Conservation (phyloP, 805 yeast genomes). For the Nakazawaea holstii region DNA sequence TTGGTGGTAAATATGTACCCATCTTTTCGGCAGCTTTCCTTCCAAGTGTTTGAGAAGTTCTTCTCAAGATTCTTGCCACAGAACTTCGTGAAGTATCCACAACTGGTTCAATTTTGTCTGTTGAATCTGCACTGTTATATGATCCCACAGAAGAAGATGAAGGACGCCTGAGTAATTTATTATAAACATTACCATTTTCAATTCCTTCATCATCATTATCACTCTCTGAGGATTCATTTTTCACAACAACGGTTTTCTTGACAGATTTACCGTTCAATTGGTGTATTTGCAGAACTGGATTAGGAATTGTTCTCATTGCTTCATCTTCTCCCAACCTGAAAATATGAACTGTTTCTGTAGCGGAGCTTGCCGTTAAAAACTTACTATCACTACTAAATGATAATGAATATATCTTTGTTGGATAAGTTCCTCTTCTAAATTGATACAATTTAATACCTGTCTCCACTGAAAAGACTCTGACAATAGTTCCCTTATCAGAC, state of each 20-base stretch:
- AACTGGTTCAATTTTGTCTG: constrained; percentile 47
- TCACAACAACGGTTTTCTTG: too few species aligned
- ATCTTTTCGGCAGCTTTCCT: constrained; percentile 80
- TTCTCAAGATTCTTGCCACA: constrained; percentile 68
- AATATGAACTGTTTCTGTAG: constrained; percentile 91
- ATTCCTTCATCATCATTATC: constrained; percentile 17
- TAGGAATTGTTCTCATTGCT: constrained; percentile 25
- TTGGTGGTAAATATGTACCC: constrained; percentile 84
- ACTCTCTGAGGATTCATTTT: constrained; percentile 6
- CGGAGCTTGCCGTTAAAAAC: constrained; percentile 77
- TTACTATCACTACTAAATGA: constrained; percentile 72
- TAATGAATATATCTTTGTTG: constrained; percentile 78
- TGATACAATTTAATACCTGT: constrained; percentile 69
- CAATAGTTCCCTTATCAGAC: constrained; percentile 85
- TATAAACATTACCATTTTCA: not conserved
- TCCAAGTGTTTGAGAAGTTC: constrained; percentile 74
- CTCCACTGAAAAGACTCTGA: constrained; percentile 74
- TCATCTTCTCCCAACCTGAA: constrained; percentile 62
- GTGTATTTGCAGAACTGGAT: constrained; percentile 17
- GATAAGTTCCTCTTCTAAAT: constrained; percentile 85
- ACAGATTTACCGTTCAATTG: constrained; percentile 6
- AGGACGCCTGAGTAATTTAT: constrained; percentile 1
- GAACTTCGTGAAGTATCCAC: constrained; percentile 67
- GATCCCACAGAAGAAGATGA: constrained; percentile 21
- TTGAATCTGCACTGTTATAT: constrained; percentile 19